Evolutionary conservation across 108 stramenopile genomes (phyloP), one percentile per base, ranked within the genome.

Genomic region (Cylindrotheca closterium): DNA sequence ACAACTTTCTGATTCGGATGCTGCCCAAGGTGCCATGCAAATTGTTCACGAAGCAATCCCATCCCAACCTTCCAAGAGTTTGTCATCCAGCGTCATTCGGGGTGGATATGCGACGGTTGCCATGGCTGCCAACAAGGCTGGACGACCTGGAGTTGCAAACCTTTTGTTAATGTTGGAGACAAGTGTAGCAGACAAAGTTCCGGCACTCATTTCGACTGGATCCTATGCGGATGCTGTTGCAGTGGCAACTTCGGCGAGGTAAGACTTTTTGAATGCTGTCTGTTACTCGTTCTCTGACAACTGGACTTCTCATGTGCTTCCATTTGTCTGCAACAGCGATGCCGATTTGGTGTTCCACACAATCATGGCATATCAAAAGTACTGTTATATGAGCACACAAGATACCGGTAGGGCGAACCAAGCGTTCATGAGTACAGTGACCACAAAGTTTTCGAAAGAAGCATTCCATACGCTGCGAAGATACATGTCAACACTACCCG

Each of bases 61-160:
- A 15, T 30, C 42, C 8, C 54, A 47, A 18, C 63, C 72, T 23
- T 60, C 70, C 10, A 58, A 68, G 18, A 23, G 34, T 33, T 42
- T 32, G n/a, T 55, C 73, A 32, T 74, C 73, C 22, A 59, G 69
- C 22, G 61, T 86, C 31, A 83, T 84, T 58, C 66, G 88, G 28
- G 91, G 91, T 32, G 86, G 78, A 56, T 93, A 84, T 73, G 84
- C 92, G 0, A 78, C 79, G 2, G 88, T 93, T 18, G 92, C 92
- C 18, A 64, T 93, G 63, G 88, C 88, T 21, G 87, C 88, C 15
- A 80, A 68, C 63, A 79, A 78, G 56, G 86, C 81, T 29, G 88
- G 88, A 23, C 70, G 85, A 21, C 84, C 78, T 26, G 92, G 85
- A 17, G 88, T 93, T 52, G 92, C 92, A 1, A 82, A 83, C 55